Conservation (phyloP, 2,329 filamentous ascomycete species). For the Beauveria australis region DNA sequence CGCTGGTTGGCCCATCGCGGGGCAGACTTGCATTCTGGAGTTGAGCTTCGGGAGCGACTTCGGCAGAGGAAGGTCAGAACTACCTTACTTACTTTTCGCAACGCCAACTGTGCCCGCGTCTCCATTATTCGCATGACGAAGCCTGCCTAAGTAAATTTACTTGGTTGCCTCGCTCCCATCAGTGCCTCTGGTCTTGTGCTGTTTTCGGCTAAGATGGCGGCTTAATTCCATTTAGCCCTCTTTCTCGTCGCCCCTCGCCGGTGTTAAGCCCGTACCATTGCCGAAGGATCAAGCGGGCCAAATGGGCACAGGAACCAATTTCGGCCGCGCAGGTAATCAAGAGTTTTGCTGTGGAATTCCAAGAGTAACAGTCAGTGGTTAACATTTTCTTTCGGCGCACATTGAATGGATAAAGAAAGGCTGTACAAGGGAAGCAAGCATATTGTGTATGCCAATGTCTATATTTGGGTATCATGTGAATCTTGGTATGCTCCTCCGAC, state of each 20-base stretch:
- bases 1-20: background rate
- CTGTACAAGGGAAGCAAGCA: background rate
- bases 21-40: background rate
- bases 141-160: no score
- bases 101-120: background rate
- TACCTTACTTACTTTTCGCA: background rate
- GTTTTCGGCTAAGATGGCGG: background rate
- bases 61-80: background rate
- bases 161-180: no score
- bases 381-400: background rate
- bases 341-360: background rate
- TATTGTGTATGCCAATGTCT: background rate
- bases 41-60: background rate
- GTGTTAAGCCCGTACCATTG: background rate
- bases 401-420: background rate
- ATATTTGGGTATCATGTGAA: conserved; percentile 1
- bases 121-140: background rate
- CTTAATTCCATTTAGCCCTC: conserved; percentile 7
- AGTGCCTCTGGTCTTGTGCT: background rate
- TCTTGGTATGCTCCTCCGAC: background rate
- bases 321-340: background rate
- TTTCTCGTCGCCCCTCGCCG: background rate
- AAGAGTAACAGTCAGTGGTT: no score
- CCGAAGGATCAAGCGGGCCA: background rate
- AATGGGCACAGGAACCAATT: background rate